Evolutionary conservation across 2,329 filamentous ascomycete species (phyloP), one percentile per base, ranked within the genome.

Genomic region (Monosporascus sp.): DNA sequence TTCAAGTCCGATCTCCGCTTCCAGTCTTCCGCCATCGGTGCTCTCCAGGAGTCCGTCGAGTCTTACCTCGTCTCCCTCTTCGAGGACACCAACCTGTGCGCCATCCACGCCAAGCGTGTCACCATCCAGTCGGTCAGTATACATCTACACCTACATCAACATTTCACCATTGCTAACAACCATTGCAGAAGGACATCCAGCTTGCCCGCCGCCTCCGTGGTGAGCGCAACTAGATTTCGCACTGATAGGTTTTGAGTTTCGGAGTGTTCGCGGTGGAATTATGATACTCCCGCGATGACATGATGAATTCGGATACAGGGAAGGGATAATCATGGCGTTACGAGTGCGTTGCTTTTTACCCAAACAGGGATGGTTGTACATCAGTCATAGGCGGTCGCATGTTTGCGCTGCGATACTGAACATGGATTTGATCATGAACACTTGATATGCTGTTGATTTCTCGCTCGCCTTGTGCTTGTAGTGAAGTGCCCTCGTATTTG

Each of bases 61-160:
- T 96, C 94, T 2, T 97, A 97, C 80, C 88, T 99, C 69, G 92
- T 97, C 76, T 96, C 92, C 45, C 87, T 97, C 62, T 97, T 97
- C 68, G 92, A 97, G 78, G 93, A 97, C 73, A 97, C 93, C 79
- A 97, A 97, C 82, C 80, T 96, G 51, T 97, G 93, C 79, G 93
- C 94, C 71, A 96, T 97, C 76, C 94, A 97, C 79, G 93, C 94
- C 78, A 97, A 97, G 86, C 91, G 94, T 80, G 94, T 97, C 71
- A 97, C 93, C 70, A 97, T 97, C 77, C 93, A 93, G 77, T 87
- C 86, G 63, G 72, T 77, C 67, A 65, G 74, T 73, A 57, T 47
- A 4, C 50, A 27, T 46, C 49, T 45, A 43, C 27, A n/a, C 11
- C 17, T 8, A 48, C 36, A 17, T 16, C n/a, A 4, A 31, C 4